Conservation (phyloP, 495 filamentous ascomycete species). For the Daldinia childiae region DNA sequence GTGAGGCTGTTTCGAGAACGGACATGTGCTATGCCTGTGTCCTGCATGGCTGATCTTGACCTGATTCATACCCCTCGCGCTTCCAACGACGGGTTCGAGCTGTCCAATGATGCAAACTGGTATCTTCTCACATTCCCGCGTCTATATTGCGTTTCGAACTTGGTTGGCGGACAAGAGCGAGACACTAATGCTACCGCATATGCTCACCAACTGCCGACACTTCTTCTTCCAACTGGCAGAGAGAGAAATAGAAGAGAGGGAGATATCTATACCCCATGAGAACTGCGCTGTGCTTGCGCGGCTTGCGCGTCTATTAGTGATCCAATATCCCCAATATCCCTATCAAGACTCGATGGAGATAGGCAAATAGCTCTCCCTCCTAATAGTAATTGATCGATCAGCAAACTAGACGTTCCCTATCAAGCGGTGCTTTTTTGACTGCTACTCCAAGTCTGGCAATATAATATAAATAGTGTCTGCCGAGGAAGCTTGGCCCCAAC, state of each 20-base stretch:
- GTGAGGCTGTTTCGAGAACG: slow-evolving; percentile 35
- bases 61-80: slow-evolving; percentile 19
- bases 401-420: slow-evolving; percentile 29
- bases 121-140: slow-evolving; percentile 35
- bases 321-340: slow-evolving; percentile 8
- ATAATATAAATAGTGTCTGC: slow-evolving; percentile 37
- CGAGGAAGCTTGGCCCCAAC: slow-evolving; percentile 42
- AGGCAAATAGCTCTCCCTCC: slow-evolving; percentile 22
- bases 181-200: slow-evolving; percentile 38
- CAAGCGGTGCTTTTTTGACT: slow-evolving; percentile 19
- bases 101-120: slow-evolving; percentile 45
- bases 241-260: too few species aligned
- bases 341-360: slow-evolving; percentile 28
- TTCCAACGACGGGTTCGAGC: slow-evolving; percentile 32
- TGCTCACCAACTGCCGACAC: slow-evolving; percentile 41
- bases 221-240: slow-evolving; percentile 24
- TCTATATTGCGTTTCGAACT: slow-evolving; percentile 28
- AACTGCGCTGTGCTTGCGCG: slow-evolving; percentile 25
- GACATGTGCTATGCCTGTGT: slow-evolving; percentile 22
- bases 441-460: slow-evolving; percentile 15
- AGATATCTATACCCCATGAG: slow-evolving; percentile 29
- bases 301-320: slow-evolving; percentile 39
- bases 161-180: slow-evolving; percentile 42
- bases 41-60: slow-evolving; percentile 42
- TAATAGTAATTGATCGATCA: slow-evolving; percentile 30